Conservation (phyloP, 495 filamentous ascomycete species). For the Beverwykella pulmonaria region DNA sequence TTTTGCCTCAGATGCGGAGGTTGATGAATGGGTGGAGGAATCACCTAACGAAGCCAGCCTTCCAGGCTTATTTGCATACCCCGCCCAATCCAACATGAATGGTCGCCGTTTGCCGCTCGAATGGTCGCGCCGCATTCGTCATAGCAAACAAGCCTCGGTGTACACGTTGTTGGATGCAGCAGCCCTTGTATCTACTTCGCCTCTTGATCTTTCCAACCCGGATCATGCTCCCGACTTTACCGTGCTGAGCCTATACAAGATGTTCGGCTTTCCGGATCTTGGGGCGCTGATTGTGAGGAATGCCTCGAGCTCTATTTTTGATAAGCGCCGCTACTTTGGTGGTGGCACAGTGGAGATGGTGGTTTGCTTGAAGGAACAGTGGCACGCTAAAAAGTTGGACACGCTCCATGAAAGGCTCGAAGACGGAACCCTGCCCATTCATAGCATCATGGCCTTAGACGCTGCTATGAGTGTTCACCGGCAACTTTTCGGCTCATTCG, state of each 20-base stretch:
- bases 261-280: slow-evolving; percentile 93
- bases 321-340: slow-evolving; percentile 77
- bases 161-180: slow-evolving; percentile 93
- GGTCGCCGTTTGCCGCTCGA: slow-evolving; percentile 72
- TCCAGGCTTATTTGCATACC: slow-evolving; percentile 72
- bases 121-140: slow-evolving; percentile 66
- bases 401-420: slow-evolving; percentile 81
- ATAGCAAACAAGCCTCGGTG: slow-evolving; percentile 38
- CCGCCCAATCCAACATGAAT: slow-evolving; percentile 92
- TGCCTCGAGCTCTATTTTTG: slow-evolving; percentile 62
- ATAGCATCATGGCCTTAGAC: slow-evolving; percentile 81
- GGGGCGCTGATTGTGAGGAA: slow-evolving; percentile 85
- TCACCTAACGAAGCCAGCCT: slow-evolving; percentile 6
- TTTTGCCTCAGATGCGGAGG: slow-evolving; percentile 65
- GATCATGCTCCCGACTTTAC: slow-evolving; percentile 78
- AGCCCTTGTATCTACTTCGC: slow-evolving; percentile 74
- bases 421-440: slow-evolving; percentile 87
- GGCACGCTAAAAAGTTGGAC: slow-evolving; percentile 72
- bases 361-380: slow-evolving; percentile 61
- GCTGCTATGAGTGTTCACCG: slow-evolving; percentile 70
- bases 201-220: slow-evolving; percentile 67
- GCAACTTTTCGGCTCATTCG: slow-evolving; percentile 71
- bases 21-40: slow-evolving; percentile 63
- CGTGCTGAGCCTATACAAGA: slow-evolving; percentile 91
- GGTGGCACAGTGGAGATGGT: slow-evolving; percentile 94